Evolutionary conservation across 768 basidiomycete genomes (phyloP), one percentile per base, ranked within the genome.

Genomic region (Boletus sp.): DNA sequence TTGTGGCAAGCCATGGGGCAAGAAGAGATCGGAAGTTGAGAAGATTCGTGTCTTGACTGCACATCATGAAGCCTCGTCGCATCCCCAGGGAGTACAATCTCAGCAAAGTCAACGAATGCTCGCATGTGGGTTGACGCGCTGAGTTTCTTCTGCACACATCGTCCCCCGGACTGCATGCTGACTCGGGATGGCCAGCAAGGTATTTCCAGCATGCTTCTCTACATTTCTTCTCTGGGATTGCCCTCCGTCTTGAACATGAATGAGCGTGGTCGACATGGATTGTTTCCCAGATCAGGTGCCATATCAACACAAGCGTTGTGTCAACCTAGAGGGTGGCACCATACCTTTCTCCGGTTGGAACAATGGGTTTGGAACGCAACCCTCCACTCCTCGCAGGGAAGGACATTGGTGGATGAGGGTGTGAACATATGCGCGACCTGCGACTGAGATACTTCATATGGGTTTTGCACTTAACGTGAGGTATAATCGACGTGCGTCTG

Each of bases 131-230:
- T 36, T 12, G 52, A n/a, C 6, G 8, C 28, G 35, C 42, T 54
- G 50, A 46, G 33, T 45, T 64, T 62, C 42, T 64, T 64, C 30
- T 52, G 54, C 36, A 40, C 45, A 9, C 55, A 50, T 18, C 45
- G 51, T 52, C 64, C 39, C 51, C 68, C 20, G 80, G 77, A 65
- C 79, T 80, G 90, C 90, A 92, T 41, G 80, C 83, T 33, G 78
- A 76, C 65, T 83, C 81, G n/a, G 88, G 84, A 60, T 76, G 76
- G 35, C 90, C 91, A 45, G 82, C 75, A 6, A 93, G 71, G 61
- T 85, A 93, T 15, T 80, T 79, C 91, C 91, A 92, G 90, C 91
- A 93, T 17, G 76, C 71, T 59, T 90, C 87, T 54, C 91, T 79
- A 56, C 89, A 83, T 65, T 81, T 85, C 67, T 80, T 86, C 49